Percentiles rank a stretch among this genome's conserved stretches.
phyloP scores from a whole-genome alignment of 1,139 yeast genomes.

The Candida neerlandica region DNA sequence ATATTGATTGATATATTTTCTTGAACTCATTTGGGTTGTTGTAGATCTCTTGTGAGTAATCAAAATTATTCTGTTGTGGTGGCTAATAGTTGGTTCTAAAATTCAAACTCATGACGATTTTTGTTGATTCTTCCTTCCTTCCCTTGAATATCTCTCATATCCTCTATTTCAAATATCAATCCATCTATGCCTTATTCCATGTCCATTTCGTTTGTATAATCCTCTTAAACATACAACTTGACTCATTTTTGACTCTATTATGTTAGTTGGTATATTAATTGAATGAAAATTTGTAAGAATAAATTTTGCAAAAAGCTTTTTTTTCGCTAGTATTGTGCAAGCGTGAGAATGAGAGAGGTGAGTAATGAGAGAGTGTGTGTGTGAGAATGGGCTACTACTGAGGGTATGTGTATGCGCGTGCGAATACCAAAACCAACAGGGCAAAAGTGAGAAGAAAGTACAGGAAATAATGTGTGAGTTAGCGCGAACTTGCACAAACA shows the following conservation, averaged over 20 bases:
- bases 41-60: too few species aligned
- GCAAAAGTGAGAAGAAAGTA: background rate
- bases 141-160: background rate
- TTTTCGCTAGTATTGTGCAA: conserved; percentile 14
- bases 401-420: background rate
- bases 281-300: conserved; percentile 14
- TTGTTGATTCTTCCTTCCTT: background rate
- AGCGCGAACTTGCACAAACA: too few species aligned
- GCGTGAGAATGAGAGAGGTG: background rate
- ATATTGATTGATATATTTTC: too few species aligned
- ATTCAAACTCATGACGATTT: too few species aligned
- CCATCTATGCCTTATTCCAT: conserved; percentile 1
- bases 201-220: conserved; percentile 1
- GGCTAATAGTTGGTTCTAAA: too few species aligned
- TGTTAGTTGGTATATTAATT: conserved; percentile 11
- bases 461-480: too few species aligned
- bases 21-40: too few species aligned
- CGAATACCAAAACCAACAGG: background rate
- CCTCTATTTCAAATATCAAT: background rate
- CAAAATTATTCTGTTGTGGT: too few species aligned
- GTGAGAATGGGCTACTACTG: conserved; percentile 3
- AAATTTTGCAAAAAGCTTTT: conserved; percentile 20
- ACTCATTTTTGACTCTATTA: conserved; percentile 30
- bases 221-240: conserved; percentile 36
- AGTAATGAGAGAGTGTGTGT: background rate